Percentiles rank a stretch among this genome's conserved stretches.
These are phyloP conservation scores for Dacryopinax spathularia DNA, from an alignment of 768 basidiomycete genomes.

Conservation along the genomic window DNA sequence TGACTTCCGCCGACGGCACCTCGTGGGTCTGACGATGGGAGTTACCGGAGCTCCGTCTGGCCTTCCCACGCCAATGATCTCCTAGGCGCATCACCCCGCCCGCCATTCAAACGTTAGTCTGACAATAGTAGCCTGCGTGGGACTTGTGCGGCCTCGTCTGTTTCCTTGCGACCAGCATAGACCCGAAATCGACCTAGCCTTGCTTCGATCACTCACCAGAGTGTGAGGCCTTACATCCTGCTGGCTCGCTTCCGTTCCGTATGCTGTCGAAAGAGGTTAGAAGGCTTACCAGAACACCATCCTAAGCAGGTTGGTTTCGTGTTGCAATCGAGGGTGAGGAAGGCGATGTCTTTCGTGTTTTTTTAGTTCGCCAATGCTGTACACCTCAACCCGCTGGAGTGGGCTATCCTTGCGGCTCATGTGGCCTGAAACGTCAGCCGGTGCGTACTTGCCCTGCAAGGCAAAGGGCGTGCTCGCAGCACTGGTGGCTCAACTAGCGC, in stretches of 20 bases:
- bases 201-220: slow-evolving; percentile 87
- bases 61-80: too few species aligned
- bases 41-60: too few species aligned
- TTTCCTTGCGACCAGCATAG: slow-evolving; percentile 95
- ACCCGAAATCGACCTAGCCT: slow-evolving; percentile 91
- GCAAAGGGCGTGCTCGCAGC: slow-evolving; percentile 51
- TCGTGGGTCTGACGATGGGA: too few species aligned
- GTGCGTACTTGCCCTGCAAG: slow-evolving; percentile 44
- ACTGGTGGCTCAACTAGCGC: slow-evolving; percentile 58
- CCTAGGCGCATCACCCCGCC: too few species aligned
- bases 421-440: slow-evolving; percentile 43
- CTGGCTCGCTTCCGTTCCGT: slow-evolving; percentile 64
- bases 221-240: slow-evolving; percentile 69
- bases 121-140: too few species aligned
- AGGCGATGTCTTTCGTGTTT: slow-evolving; percentile 66
- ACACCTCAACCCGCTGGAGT: slow-evolving; percentile 64
- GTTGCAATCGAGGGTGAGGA: slow-evolving; percentile 82
- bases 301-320: slow-evolving; percentile 77
- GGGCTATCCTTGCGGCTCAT: slow-evolving; percentile 60
- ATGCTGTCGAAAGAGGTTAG: slow-evolving; percentile 78
- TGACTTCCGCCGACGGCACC: too few species aligned
- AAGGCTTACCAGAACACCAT: slow-evolving; percentile 78
- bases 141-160: too few species aligned
- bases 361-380: slow-evolving; percentile 72
- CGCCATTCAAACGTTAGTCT: too few species aligned